Evolutionary conservation across 331 rosid species (phyloP).

Genomic region (Malus hybrid): DNA sequence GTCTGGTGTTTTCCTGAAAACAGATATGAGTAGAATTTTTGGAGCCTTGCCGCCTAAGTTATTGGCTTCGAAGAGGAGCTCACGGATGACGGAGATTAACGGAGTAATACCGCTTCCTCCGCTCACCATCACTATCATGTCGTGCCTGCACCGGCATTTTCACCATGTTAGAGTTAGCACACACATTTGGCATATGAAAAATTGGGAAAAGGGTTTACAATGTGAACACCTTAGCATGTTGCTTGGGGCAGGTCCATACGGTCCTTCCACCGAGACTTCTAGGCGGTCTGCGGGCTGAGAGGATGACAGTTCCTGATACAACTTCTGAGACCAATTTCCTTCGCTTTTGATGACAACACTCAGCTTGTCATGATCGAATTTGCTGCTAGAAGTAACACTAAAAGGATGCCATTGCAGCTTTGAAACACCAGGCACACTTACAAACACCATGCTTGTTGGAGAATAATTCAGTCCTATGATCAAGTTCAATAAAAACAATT

Average conservation of each 20-base stretch:
- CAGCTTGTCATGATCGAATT: slow-evolving; percentile 36
- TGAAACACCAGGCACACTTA: slow-evolving; percentile 51
- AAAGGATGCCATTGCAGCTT: slow-evolving; percentile 81
- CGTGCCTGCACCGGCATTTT: slow-evolving; percentile 28
- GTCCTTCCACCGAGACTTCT: slow-evolving; percentile 57
- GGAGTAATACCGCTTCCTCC: slow-evolving; percentile 79
- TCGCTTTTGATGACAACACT: slow-evolving; percentile 41
- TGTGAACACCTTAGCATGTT: slow-evolving; percentile 28
- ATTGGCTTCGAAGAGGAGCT: slow-evolving; percentile 32
- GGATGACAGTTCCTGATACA: slow-evolving; percentile 44
- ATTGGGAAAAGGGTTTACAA: neutral
- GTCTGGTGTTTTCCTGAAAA: slow-evolving; percentile 44
- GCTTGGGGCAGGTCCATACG: slow-evolving; percentile 43
- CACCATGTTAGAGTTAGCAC: neutral
- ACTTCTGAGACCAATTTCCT: slow-evolving; percentile 46
- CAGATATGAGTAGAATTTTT: slow-evolving; percentile 34
- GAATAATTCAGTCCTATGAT: slow-evolving; percentile 38
- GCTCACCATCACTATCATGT: slow-evolving; percentile 45
- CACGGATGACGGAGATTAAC: slow-evolving; percentile 53
- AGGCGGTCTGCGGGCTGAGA: slow-evolving; percentile 19
- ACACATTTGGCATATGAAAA: neutral
- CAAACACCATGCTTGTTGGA: slow-evolving; percentile 53
- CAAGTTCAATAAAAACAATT: too few relatives aligned
- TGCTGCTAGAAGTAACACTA: slow-evolving; percentile 44
- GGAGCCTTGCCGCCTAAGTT: slow-evolving; percentile 23